These are phyloP conservation scores for Periconia macrospinosa DNA, from an alignment of 2,329 filamentous ascomycete genomes.

Conservation along the genomic window DNA sequence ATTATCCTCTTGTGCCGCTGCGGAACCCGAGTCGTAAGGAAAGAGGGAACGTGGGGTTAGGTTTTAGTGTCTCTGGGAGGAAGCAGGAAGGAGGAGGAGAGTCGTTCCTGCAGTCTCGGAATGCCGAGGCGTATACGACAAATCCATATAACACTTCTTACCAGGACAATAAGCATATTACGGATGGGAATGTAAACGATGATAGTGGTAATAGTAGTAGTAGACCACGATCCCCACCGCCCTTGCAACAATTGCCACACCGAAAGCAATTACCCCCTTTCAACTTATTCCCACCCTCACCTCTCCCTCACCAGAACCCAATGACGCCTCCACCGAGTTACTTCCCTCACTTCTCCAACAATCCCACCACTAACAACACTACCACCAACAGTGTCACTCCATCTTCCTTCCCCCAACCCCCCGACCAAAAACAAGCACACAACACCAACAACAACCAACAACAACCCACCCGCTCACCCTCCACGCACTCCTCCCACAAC, in stretches of 20 bases:
- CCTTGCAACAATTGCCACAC: neutral
- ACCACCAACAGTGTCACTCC: too few relatives aligned
- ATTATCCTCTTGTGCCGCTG: neutral
- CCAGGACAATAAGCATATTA: too few relatives aligned
- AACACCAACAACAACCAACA: neutral
- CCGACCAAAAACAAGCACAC: neutral
- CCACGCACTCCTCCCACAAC: neutral
- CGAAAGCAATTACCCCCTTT: neutral
- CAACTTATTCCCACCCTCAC: neutral
- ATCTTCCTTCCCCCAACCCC: too few relatives aligned
- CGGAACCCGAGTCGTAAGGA: neutral
- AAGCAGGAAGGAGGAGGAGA: neutral
- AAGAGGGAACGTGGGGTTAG: neutral
- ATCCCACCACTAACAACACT: too few relatives aligned
- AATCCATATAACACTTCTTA: neutral
- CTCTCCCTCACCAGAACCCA: neutral
- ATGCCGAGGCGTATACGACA: too few relatives aligned
- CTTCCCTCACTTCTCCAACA: neutral
- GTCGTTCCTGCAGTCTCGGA: neutral
- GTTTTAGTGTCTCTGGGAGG: neutral
- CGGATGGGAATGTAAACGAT: too few relatives aligned
- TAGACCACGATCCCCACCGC: neutral
- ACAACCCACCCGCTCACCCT: neutral
- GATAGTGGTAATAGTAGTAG: neutral
- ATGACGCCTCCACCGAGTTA: neutral